Evolutionary conservation across 2,329 filamentous ascomycete species (phyloP).

Genomic region (Cyphellophora attinorum): DNA sequence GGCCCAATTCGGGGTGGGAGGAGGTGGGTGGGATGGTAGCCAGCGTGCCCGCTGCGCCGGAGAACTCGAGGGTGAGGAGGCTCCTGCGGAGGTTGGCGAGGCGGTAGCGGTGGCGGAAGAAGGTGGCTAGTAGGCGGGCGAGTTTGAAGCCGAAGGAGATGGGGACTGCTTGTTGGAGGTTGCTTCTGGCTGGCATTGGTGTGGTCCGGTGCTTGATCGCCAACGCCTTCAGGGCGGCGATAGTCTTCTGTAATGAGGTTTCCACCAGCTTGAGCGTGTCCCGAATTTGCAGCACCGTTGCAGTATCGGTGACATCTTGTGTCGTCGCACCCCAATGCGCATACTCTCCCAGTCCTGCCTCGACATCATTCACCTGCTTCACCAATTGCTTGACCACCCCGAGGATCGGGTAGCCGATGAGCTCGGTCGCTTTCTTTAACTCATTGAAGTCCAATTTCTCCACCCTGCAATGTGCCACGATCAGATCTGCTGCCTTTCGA

Average conservation of each 20-base stretch:
- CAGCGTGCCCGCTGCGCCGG: slow-evolving; percentile 17
- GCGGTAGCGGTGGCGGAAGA: slow-evolving; percentile 13
- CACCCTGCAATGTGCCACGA: slow-evolving; percentile 14
- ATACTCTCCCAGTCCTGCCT: slow-evolving; percentile 14
- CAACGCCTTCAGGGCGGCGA: slow-evolving; percentile 8
- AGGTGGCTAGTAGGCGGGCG: slow-evolving; percentile 14
- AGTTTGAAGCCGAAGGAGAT: slow-evolving; percentile 18
- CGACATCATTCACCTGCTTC: slow-evolving; percentile 11
- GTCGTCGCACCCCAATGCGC: slow-evolving; percentile 18
- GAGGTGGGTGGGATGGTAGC: slow-evolving; percentile 12
- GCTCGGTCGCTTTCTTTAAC: slow-evolving; percentile 13
- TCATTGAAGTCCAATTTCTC: slow-evolving; percentile 14
- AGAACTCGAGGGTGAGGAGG: slow-evolving; percentile 16
- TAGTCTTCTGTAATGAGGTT: slow-evolving; percentile 10
- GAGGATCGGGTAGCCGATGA: slow-evolving; percentile 17
- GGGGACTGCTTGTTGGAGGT: slow-evolving; percentile 18
- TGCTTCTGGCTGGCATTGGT: slow-evolving; percentile 16
- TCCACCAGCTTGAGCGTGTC: slow-evolving; percentile 15
- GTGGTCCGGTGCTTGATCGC: slow-evolving; percentile 13
- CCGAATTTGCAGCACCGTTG: slow-evolving; percentile 17
- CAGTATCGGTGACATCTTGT: slow-evolving; percentile 19
- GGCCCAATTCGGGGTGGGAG: slow-evolving; percentile 10
- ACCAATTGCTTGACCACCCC: slow-evolving; percentile 18
- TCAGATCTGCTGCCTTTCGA: slow-evolving; percentile 13
- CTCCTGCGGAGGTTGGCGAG: slow-evolving; percentile 12